Conservation (phyloP, 2,329 filamentous ascomycete genomes). For the Didymella lethalis region DNA sequence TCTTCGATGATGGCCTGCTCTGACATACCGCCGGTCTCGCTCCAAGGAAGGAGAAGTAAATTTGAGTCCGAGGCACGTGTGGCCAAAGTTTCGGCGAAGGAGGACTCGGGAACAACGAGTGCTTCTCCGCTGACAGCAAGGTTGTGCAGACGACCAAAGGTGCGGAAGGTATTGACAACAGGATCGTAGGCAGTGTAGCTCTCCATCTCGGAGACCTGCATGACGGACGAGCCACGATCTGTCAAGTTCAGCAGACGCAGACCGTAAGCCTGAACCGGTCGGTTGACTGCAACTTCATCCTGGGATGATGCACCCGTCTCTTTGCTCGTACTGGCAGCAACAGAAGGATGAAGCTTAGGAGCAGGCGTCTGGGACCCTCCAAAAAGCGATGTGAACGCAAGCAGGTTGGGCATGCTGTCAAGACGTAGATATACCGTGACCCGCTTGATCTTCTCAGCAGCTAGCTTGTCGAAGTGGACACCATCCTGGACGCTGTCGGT, state of each 20-base stretch:
- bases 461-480: slow-evolving; percentile 59
- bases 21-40: slow-evolving; percentile 76
- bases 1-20: slow-evolving; percentile 65
- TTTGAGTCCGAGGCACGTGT: slow-evolving; percentile 68
- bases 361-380: slow-evolving; percentile 61
- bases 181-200: slow-evolving; percentile 74
- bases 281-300: slow-evolving; percentile 40
- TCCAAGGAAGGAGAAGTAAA: slow-evolving; percentile 87
- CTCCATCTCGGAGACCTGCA: slow-evolving; percentile 86
- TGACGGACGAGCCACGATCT: slow-evolving; percentile 92
- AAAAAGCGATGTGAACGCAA: slow-evolving; percentile 82
- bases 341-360: slow-evolving; percentile 50
- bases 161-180: slow-evolving; percentile 88
- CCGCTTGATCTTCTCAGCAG: slow-evolving; percentile 63
- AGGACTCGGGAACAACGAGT: slow-evolving; percentile 77
- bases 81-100: slow-evolving; percentile 79
- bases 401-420: slow-evolving; percentile 82
- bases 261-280: slow-evolving; percentile 77
- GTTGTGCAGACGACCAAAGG: slow-evolving; percentile 84
- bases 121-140: slow-evolving; percentile 83
- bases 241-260: slow-evolving; percentile 87
- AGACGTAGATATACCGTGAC: slow-evolving; percentile 83
- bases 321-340: slow-evolving; percentile 35
- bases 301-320: slow-evolving; percentile 31
- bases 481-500: slow-evolving; percentile 52